phyloP scores from a whole-genome alignment of 1,139 yeast species.

The Sugiyamaella pinicola region DNA sequence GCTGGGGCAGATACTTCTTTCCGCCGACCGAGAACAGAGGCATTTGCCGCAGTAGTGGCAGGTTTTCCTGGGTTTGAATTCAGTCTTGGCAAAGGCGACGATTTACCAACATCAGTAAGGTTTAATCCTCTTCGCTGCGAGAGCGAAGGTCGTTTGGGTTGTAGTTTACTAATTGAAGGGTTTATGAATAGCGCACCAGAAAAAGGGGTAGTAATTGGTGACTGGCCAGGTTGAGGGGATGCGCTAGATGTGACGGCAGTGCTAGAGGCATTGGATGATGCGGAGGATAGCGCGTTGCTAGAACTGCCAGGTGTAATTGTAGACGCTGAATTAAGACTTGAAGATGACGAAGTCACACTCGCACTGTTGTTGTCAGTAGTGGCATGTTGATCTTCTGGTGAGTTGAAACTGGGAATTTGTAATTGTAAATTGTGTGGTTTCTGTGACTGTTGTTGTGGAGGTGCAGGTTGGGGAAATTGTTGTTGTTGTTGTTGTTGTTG shows the following conservation, averaged over 20 bases:
- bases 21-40: conserved; percentile 10
- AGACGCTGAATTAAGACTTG: neutral
- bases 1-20: conserved; percentile 10
- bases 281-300: neutral
- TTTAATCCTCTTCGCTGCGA: conserved; percentile 42
- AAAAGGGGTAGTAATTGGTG: conserved; percentile 15
- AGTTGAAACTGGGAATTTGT: neutral
- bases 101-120: conserved; percentile 22
- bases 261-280: neutral
- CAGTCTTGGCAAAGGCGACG: conserved; percentile 20
- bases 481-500: neutral
- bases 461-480: neutral
- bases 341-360: neutral
- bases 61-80: conserved; percentile 22
- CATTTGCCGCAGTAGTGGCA: conserved; percentile 6
- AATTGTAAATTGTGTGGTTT: conserved; percentile 1
- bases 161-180: conserved; percentile 23
- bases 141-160: conserved; percentile 35
- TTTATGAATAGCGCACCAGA: conserved; percentile 27
- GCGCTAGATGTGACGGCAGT: neutral
- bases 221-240: conserved; percentile 2
- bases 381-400: neutral
- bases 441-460: conserved; percentile 1
- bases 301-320: neutral
- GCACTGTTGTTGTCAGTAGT: neutral